Conservation (phyloP, 2,329 filamentous ascomycete species). For the Talaromyces sp. region DNA sequence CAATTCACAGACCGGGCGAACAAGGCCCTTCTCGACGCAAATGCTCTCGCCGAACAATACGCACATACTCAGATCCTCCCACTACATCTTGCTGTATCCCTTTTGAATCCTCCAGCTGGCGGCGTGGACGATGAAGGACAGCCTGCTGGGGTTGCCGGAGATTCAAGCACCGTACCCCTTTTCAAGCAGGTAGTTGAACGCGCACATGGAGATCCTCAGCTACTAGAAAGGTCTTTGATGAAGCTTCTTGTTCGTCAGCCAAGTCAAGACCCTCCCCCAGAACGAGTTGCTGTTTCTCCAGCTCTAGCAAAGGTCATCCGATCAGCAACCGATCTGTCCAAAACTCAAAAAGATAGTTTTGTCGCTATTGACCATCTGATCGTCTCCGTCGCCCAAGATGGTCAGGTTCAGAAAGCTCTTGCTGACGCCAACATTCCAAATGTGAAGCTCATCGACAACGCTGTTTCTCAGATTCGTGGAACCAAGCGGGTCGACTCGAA, state of each 20-base stretch:
- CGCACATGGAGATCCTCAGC: conserved; percentile 86
- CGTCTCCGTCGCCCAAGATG: conserved; percentile 75
- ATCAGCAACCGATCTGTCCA: conserved; percentile 82
- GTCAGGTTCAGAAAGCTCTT: conserved; percentile 67
- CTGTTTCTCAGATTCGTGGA: conserved; percentile 86
- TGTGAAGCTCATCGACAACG: conserved; percentile 80
- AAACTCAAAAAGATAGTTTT: conserved; percentile 95
- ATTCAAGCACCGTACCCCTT: conserved; percentile 64
- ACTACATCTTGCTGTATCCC: conserved; percentile 71
- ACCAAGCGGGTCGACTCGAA: conserved; percentile 93
- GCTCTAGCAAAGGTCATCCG: conserved; percentile 78
- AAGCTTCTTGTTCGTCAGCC: conserved; percentile 86
- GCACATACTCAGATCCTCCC: conserved; percentile 87
- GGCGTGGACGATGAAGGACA: conserved; percentile 63
- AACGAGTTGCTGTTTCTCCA: conserved; percentile 78
- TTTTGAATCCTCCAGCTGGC: conserved; percentile 42
- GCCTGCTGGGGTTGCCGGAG: conserved; percentile 60
- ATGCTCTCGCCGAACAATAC: conserved; percentile 83
- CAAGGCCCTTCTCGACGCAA: conserved; percentile 84
- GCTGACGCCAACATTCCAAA: conserved; percentile 90
- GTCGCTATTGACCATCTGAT: conserved; percentile 96
- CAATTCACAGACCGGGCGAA: conserved; percentile 90
- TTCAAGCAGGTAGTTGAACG: conserved; percentile 93
- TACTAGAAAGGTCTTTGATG: conserved; percentile 84
- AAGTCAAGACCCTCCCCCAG: conserved; percentile 91